phyloP scores from a whole-genome alignment of 805 yeast genomes.

The Blastobotrys americana region DNA sequence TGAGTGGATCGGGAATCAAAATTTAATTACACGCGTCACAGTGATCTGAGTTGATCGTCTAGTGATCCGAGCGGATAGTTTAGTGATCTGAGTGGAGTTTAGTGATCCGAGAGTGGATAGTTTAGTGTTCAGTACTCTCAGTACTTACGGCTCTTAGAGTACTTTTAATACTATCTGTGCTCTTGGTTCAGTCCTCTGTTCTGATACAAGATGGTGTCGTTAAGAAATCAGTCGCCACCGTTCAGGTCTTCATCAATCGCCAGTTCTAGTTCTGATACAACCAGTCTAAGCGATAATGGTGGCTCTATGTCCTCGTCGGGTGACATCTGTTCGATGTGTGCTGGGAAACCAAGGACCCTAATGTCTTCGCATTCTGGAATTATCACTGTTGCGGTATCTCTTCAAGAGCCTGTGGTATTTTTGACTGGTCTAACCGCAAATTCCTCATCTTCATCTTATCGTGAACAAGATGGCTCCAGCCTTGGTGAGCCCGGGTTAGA shows the following conservation, averaged over 20 bases:
- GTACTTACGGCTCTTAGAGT: too few relatives aligned
- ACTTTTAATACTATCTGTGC: neutral
- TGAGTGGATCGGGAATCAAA: too few relatives aligned
- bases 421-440: constrained; percentile 19
- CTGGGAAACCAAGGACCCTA: constrained; percentile 27
- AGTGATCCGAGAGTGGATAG: too few relatives aligned
- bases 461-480: constrained; percentile 11
- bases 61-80: too few relatives aligned
- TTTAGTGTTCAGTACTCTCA: too few relatives aligned
- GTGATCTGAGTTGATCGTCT: too few relatives aligned
- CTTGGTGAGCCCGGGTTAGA: neutral
- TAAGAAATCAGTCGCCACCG: too few relatives aligned
- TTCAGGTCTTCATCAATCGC: too few relatives aligned
- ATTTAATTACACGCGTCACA: too few relatives aligned
- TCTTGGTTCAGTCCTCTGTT: neutral
- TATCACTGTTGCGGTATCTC: constrained; percentile 27
- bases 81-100: too few relatives aligned
- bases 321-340: constrained; percentile 21
- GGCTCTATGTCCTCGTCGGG: too few relatives aligned
- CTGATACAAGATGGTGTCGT: too few relatives aligned
- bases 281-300: neutral
- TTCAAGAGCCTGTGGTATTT: constrained; percentile 29
- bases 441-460: constrained; percentile 10
- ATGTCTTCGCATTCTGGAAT: constrained; percentile 28
- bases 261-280: neutral